A percentile compares a stretch with the other conserved stretches of the same genome.
These are phyloP conservation scores for Coprinopsis marcescibilis DNA, from an alignment of 768 basidiomycete genomes.

Conservation along the genomic window DNA sequence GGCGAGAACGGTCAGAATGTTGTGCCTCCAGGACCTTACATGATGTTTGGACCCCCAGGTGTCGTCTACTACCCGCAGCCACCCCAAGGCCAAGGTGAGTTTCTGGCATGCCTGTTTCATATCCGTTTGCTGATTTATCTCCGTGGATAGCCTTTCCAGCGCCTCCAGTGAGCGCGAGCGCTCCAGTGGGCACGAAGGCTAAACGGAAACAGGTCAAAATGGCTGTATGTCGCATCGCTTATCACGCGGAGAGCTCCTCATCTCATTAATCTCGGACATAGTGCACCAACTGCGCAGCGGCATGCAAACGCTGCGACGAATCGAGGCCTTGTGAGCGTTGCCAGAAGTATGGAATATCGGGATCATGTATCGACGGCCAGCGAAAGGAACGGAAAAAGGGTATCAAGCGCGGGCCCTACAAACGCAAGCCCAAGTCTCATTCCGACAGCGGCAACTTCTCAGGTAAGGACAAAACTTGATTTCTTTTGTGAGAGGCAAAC, in stretches of 20 bases:
- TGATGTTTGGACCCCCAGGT: slow-evolving; percentile 38
- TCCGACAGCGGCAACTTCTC: slow-evolving; percentile 15
- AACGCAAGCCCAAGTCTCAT: slow-evolving; percentile 43
- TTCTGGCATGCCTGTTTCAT: slow-evolving; percentile 2
- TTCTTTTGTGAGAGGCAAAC: slow-evolving; percentile 9
- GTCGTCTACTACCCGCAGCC: slow-evolving; percentile 40
- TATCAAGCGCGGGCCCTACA: slow-evolving; percentile 84
- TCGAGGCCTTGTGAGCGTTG: slow-evolving; percentile 86
- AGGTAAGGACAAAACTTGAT: slow-evolving; percentile 11
- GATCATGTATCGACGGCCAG: slow-evolving; percentile 81
- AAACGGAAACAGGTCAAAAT: slow-evolving; percentile 89
- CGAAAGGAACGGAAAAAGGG: slow-evolving; percentile 92
- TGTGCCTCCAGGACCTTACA: slow-evolving; percentile 30
- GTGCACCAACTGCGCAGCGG: slow-evolving; percentile 84
- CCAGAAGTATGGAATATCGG: slow-evolving; percentile 76
- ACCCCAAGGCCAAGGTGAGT: slow-evolving; percentile 33
- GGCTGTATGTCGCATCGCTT: slow-evolving; percentile 39
- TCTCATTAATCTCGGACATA: slow-evolving; percentile 13
- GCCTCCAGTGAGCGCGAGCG: slow-evolving; percentile 16
- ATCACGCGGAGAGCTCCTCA: neutral
- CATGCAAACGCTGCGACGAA: slow-evolving; percentile 88
- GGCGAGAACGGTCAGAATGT: slow-evolving; percentile 29
- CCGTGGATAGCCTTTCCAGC: slow-evolving; percentile 20
- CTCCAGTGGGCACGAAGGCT: slow-evolving; percentile 23
- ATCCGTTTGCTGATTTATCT: slow-evolving; percentile 2